Evolutionary conservation across 2,329 filamentous ascomycete genomes (phyloP), one percentile per base, ranked within the genome.

Genomic region (Alternaria sp.): DNA sequence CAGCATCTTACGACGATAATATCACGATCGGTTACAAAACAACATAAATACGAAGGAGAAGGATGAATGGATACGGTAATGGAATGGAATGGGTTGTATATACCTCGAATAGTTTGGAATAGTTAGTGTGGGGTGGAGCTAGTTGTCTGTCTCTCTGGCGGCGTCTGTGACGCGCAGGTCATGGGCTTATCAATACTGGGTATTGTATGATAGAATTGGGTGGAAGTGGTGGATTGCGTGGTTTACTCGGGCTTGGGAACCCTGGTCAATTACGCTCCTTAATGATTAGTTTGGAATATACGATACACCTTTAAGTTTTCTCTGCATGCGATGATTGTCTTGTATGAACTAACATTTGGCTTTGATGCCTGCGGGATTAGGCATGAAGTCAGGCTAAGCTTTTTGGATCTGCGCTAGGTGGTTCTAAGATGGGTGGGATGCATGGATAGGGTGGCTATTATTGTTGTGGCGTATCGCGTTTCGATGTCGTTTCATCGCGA

Each of bases 191-290:
- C 19, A 59, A 50, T 47, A 44, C 23, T 26, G 52, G 60, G 56
- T 55, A 59, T 56, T 30, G 25, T 47, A 17, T 19, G 45, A 40
- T 56, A 28, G 45, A 43, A 59, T 45, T 25, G 17, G 21, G 40
- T 23, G 54, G 12, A 52, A 51, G 36, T 52, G 54, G 52, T 65
- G 53, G 19, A 44, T 66, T 63, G 56, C 60, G 62, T 68, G 60
- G 60, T 66, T 50, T 28, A 60, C 64, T 44, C 25, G 65, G 69
- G 64, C 49, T 63, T 70, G 68, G 70, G 66, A 71, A 70, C 67
- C 65, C 63, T 65, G 50, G 66, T 66, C 64, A 66, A 46, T 67
- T 64, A 65, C 67, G 62, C 59, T 72, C 62, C 49, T 69, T 70
- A 66, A 62, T 68, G 47, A 46, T 62, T 21, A 23, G 19, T 49